Evolutionary conservation across 2,329 filamentous ascomycete species (phyloP).

Genomic region (Coleophoma eucalyptorum): DNA sequence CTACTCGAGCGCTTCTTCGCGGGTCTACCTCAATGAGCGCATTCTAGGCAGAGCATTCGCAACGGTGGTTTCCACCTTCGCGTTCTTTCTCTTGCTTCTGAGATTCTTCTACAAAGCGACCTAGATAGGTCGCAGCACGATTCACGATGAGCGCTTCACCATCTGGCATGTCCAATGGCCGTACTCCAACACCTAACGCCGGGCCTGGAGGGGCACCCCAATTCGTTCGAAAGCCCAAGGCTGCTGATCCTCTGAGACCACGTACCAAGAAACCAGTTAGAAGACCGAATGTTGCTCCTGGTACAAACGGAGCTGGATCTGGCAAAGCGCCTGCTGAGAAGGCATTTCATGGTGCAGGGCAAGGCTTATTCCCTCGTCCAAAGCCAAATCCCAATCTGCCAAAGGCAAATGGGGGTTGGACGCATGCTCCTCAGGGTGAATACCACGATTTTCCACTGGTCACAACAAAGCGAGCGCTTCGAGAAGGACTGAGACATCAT

Average conservation of each 20-base stretch:
- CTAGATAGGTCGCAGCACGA: not conserved
- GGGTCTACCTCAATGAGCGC: conserved; percentile 8
- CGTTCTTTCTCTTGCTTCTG: not conserved
- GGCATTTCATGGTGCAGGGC: conserved; percentile 12
- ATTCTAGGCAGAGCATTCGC: conserved; percentile 7
- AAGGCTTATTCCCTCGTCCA: conserved; percentile 3
- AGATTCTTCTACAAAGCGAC: not conserved
- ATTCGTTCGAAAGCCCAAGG: conserved; percentile 43
- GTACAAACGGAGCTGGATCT: conserved; percentile 16
- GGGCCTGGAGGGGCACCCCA: conserved; percentile 35
- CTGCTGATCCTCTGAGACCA: conserved; percentile 60
- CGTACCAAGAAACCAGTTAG: conserved; percentile 45
- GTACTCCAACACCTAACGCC: conserved; percentile 39
- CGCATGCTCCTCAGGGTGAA: conserved; percentile 39
- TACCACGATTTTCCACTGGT: conserved; percentile 64
- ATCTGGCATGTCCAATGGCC: conserved; percentile 40
- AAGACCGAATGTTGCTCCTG: conserved; percentile 28
- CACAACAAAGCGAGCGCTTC: conserved; percentile 76
- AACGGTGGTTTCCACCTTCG: conserved; percentile 8
- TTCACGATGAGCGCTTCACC: conserved; percentile 36
- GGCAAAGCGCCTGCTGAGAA: conserved; percentile 8
- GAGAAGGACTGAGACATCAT: conserved; percentile 80
- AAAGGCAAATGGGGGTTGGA: conserved; percentile 53
- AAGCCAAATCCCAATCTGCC: conserved; percentile 35
- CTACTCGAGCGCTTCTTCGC: not conserved